Evolutionary conservation across 306 rosid genomes (phyloP).

Genomic region (Rosa multiflora): DNA sequence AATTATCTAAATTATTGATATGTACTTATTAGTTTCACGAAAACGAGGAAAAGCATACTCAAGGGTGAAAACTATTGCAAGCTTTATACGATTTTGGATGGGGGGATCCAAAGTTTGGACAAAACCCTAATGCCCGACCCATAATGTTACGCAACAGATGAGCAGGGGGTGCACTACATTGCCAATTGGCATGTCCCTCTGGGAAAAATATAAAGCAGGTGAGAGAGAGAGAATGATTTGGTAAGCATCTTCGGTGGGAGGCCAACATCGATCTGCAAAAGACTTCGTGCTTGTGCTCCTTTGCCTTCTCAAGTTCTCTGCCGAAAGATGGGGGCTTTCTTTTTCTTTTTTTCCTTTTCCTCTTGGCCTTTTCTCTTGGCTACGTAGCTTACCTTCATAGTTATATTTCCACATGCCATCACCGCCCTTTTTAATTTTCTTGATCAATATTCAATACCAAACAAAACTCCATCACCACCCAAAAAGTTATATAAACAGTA

Average conservation of each 20-base stretch:
- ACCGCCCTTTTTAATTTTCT: background rate
- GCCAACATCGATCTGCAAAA: slow-evolving; percentile 37
- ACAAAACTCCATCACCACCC: background rate
- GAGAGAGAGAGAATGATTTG: background rate
- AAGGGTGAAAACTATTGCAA: background rate
- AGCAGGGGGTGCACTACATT: background rate
- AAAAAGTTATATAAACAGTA: slow-evolving; percentile 20
- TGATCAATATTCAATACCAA: slow-evolving; percentile 20
- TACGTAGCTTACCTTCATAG: background rate
- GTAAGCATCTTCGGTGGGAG: slow-evolving; percentile 46
- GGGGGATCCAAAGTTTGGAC: background rate
- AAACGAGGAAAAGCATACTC: background rate
- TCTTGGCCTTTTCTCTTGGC: slow-evolving; percentile 11
- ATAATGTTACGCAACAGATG: background rate
- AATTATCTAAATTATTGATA: too few relatives aligned
- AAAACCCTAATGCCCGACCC: background rate
- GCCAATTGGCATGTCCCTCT: slow-evolving; percentile 24
- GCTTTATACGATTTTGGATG: background rate
- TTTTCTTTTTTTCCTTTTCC: background rate
- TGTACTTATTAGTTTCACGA: too few relatives aligned
- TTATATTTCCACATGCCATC: background rate
- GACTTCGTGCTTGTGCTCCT: slow-evolving; percentile 8
- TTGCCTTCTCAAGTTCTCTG: slow-evolving; percentile 21
- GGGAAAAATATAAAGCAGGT: background rate
- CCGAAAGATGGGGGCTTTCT: slow-evolving; percentile 34